Evolutionary conservation across 805 yeast species (phyloP), one percentile per base, ranked within the genome.

Genomic region (Nakazawaea molendinolei): DNA sequence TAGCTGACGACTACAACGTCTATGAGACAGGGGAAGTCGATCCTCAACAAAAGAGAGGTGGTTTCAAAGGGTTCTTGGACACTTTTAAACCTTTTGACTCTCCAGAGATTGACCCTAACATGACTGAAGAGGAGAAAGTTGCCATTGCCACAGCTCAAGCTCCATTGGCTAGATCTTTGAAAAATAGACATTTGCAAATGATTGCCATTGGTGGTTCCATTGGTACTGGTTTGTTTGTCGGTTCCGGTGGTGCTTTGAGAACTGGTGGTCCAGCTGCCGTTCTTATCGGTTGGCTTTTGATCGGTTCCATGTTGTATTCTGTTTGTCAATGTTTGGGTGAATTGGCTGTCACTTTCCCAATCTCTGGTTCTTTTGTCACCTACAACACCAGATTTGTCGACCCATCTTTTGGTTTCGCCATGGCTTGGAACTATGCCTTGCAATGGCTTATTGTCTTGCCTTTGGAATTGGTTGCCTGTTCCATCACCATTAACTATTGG

Each of bases 201-300:
- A 84, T 84, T 59, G 87, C 92, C 34, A 65, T 84, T 43, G 92
- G 90, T 46, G 89, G 90, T 28, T 71, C 82, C 41, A 83, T 85
- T 46, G 95, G 95, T 48, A 79, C 90, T 7, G 95, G 92, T 51
- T 64, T 86, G 34, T 76, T 86, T 43, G 81, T 86, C 22, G 86
- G 86, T 51, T 71, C 86, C 2, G 84, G 85, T 41, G 56, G 67
- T 13, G 71, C 84, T 3, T 58, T 83, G 34, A 46, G 67, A 14
- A 62, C 67, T 22, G 83, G 86, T 53, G 92, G 92, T 19, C 90
- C 92, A n/a, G 84, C 80, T 12, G 71, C 79, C 28, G 55, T 80
- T 25, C 67, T 80, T 35, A 73, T 79, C 35, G 81, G 72, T 35
- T 72, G 79, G 70, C 52, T 61, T 23, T 60, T 77, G 38, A 67